phyloP scores from a whole-genome alignment of 1,284 basidiomycete genomes.

The Xerocomus minutiporus region DNA sequence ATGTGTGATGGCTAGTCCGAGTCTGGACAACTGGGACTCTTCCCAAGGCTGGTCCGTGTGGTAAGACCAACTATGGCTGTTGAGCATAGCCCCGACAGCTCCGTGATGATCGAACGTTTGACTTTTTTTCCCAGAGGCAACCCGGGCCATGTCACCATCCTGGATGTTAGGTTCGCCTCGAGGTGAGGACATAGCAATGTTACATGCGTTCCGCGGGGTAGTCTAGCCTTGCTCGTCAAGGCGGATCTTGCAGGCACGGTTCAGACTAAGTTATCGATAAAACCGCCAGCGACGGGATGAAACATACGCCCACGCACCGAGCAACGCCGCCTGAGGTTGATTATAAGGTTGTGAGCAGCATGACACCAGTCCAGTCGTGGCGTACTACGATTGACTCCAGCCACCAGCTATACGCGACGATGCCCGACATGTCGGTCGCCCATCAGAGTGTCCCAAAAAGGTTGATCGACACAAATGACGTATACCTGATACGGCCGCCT shows the following conservation, averaged over 20 bases:
- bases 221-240: neutral
- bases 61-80: slow-evolving; percentile 14
- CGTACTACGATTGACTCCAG: slow-evolving; percentile 12
- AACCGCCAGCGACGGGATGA: neutral
- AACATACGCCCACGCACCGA: neutral
- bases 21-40: slow-evolving; percentile 10
- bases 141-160: slow-evolving; percentile 8
- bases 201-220: slow-evolving; percentile 2
- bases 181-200: slow-evolving; percentile 4
- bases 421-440: neutral
- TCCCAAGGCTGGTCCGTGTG: slow-evolving; percentile 7
- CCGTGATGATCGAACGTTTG: slow-evolving; percentile 30
- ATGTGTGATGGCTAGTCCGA: slow-evolving; percentile 5
- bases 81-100: slow-evolving; percentile 24
- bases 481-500: slow-evolving; percentile 18
- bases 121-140: slow-evolving; percentile 11
- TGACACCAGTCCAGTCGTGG: slow-evolving; percentile 16
- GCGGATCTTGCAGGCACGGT: slow-evolving; percentile 20
- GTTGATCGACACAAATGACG: slow-evolving; percentile 30
- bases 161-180: slow-evolving; percentile 8
- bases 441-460: slow-evolving; percentile 20
- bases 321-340: slow-evolving; percentile 3
- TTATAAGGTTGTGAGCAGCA: slow-evolving; percentile 10
- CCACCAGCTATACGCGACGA: slow-evolving; percentile 3
- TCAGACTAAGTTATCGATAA: neutral